Conservation (phyloP, 495 filamentous ascomycete species). For the Podospora pseudopauciseta region DNA sequence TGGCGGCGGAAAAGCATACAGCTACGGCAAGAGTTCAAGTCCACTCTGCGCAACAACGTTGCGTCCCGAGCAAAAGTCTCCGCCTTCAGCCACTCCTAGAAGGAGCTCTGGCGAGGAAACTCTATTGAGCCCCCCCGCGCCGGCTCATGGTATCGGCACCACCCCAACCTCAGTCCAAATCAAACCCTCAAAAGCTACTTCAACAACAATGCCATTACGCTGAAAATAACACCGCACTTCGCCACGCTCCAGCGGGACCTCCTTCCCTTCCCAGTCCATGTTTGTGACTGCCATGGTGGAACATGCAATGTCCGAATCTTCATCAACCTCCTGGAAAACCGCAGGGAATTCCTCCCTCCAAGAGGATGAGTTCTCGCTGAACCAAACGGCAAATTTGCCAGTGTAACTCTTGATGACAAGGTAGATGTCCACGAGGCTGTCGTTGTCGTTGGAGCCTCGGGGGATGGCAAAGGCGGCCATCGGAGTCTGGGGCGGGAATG, state of each 20-base stretch:
- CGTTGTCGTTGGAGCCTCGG: neutral
- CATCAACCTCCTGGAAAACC: neutral
- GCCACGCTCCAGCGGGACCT: neutral
- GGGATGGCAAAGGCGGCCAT: neutral
- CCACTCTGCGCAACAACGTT: too few relatives aligned
- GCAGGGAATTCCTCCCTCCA: neutral
- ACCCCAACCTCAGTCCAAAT: neutral
- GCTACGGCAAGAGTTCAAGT: too few relatives aligned
- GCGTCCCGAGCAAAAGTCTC: too few relatives aligned
- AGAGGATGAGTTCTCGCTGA: neutral
- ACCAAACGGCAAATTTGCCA: neutral
- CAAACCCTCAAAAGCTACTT: neutral
- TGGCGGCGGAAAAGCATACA: too few relatives aligned
- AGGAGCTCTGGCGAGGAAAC: too few relatives aligned
- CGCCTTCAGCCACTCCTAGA: too few relatives aligned
- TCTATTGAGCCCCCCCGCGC: too few relatives aligned
- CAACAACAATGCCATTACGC: neutral
- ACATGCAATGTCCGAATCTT: neutral
- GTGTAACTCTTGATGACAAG: neutral
- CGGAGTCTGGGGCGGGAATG: neutral
- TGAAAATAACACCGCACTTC: neutral
- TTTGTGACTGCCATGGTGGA: neutral
- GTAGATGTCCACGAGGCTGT: neutral
- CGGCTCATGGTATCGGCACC: neutral
- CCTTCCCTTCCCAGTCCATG: neutral